Conservation (phyloP, 1,139 yeast species). For the Yamadazyma spencermartinsiae region DNA sequence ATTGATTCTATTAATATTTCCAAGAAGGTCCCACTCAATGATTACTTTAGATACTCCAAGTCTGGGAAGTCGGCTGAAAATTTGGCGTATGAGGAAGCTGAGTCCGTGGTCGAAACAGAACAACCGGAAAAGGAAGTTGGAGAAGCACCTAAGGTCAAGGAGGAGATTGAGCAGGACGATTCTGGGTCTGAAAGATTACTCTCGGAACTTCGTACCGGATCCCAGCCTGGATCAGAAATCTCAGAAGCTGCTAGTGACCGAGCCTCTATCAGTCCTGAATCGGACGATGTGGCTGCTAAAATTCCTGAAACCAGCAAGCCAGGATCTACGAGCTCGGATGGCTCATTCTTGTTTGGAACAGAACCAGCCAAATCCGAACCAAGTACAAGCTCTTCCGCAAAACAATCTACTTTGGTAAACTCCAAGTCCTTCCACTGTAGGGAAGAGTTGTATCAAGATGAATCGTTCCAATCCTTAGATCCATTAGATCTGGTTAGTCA, state of each 20-base stretch:
- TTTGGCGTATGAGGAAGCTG: background rate
- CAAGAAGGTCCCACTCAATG: slow-evolving; percentile 9
- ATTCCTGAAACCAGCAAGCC: background rate
- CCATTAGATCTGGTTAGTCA: slow-evolving; percentile 5
- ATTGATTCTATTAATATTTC: slow-evolving; percentile 17
- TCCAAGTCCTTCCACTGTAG: slow-evolving; percentile 1
- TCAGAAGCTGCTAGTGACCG: background rate
- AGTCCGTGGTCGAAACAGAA: slow-evolving; percentile 5
- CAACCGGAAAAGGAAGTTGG: background rate
- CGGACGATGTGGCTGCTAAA: background rate
- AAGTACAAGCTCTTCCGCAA: no score
- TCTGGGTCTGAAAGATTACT: background rate
- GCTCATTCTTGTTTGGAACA: no score
- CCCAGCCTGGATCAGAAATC: no score
- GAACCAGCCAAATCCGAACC: background rate
- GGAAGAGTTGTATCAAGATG: slow-evolving; percentile 3
- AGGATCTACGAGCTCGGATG: no score
- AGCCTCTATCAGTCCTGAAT: background rate
- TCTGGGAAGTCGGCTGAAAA: slow-evolving; percentile 9
- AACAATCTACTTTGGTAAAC: background rate
- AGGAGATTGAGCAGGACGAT: background rate
- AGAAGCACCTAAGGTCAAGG: no score
- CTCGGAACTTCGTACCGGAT: no score
- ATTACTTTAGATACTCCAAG: slow-evolving; percentile 13
- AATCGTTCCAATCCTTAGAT: slow-evolving; percentile 8